Percentiles rank a stretch among this genome's conserved stretches.
Evolutionary conservation across 768 basidiomycete species (phyloP).

Genomic region (Boletus tylopilopsis): DNA sequence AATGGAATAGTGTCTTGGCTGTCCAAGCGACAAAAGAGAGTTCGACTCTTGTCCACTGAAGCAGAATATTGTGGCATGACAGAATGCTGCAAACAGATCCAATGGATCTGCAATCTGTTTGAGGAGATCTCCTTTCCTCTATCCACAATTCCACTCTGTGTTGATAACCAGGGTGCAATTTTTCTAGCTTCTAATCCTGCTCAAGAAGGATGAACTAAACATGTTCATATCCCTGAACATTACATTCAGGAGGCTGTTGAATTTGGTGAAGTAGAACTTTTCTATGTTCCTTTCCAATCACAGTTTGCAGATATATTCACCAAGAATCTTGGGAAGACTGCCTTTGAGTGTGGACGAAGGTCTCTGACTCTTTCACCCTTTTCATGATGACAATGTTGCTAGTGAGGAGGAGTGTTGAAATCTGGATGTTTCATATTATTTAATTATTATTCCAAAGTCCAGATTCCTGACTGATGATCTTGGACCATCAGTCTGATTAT

Average conservation of each 20-base stretch:
- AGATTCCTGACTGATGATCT: too few species aligned
- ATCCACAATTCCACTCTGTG: not conserved
- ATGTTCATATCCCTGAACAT: not conserved
- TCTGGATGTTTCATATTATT: too few species aligned
- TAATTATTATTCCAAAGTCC: too few species aligned
- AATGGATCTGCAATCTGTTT: not conserved
- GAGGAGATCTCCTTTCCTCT: not conserved
- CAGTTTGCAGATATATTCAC: not conserved
- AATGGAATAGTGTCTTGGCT: not conserved
- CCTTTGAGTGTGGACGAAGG: too few species aligned
- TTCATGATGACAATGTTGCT: too few species aligned
- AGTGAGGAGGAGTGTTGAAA: too few species aligned
- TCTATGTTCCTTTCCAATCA: not conserved
- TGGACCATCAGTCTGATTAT: too few species aligned
- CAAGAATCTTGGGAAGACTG: not conserved
- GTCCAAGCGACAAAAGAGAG: not conserved
- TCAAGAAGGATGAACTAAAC: not conserved
- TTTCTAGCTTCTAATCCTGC: not conserved
- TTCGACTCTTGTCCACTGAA: not conserved
- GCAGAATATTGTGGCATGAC: not conserved
- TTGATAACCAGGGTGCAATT: not conserved
- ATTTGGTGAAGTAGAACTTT: not conserved
- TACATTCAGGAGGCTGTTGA: not conserved
- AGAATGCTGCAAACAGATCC: not conserved
- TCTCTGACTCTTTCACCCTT: too few species aligned